Evolutionary conservation across 31 red algal species (phyloP).

Genomic region (Odonthalia washingtoniensis): DNA sequence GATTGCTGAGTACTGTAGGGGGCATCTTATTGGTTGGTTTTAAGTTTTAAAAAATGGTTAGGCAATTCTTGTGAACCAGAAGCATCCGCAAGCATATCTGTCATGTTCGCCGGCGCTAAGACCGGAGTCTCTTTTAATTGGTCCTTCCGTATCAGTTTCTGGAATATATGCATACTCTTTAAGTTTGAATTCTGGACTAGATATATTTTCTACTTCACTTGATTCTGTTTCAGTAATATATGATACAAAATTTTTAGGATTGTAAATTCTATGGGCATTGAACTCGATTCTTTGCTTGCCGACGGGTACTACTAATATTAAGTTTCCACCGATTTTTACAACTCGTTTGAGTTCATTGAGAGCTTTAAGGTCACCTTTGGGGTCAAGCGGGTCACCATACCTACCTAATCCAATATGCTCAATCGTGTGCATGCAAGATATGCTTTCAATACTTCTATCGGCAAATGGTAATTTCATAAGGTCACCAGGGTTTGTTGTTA

Average conservation of each 20-base stretch:
- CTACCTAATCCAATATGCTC: conserved; percentile 18
- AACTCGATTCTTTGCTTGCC: conserved; percentile 14
- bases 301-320: conserved; percentile 9
- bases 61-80: too few species aligned
- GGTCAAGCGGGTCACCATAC: background rate
- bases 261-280: conserved; percentile 23
- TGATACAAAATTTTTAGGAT: background rate
- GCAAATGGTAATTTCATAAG: conserved; percentile 13
- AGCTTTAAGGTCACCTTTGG: conserved; percentile 2
- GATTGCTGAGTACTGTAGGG: too few species aligned
- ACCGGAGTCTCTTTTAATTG: too few species aligned
- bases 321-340: conserved; percentile 3
- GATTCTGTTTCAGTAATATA: conserved; percentile 6
- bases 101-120: too few species aligned
- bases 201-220: background rate
- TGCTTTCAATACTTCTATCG: conserved; percentile 9
- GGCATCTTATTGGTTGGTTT: too few species aligned
- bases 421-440: conserved; percentile 22
- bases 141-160: too few species aligned
- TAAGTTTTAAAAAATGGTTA: too few species aligned
- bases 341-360: conserved; percentile 7
- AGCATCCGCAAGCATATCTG: too few species aligned
- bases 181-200: too few species aligned
- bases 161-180: too few species aligned
- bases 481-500: background rate